Conservation (phyloP, 2,329 filamentous ascomycete genomes). For the Colletotrichum musicola region DNA sequence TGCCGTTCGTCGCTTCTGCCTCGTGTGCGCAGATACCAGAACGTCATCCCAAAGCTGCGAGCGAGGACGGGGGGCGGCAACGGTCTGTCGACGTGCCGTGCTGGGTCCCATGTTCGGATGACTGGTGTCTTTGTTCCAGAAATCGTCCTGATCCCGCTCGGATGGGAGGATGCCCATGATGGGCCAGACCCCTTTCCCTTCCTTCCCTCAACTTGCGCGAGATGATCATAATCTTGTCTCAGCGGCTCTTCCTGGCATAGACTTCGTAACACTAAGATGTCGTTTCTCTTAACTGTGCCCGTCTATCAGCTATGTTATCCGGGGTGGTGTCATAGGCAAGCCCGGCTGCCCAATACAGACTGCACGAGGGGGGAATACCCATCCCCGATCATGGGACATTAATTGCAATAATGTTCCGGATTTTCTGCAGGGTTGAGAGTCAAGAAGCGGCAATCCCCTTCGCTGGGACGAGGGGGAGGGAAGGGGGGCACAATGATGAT, state of each 20-base stretch:
- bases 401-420: constrained; percentile 40
- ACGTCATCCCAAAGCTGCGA: constrained; percentile 37
- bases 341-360: constrained; percentile 3
- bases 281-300: not conserved
- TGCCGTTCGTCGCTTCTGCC: constrained; percentile 39
- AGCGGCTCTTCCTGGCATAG: constrained; percentile 15
- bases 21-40: constrained; percentile 32
- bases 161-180: constrained; percentile 20
- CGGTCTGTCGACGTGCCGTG: constrained; percentile 33
- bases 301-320: constrained; percentile 6
- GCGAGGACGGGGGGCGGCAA: not conserved
- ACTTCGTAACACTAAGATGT: constrained; percentile 12
- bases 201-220: constrained; percentile 16
- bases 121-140: constrained; percentile 40
- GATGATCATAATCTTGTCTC: constrained; percentile 37
- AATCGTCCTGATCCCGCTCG: constrained; percentile 23
- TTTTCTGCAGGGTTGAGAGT: constrained; percentile 39
- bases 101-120: constrained; percentile 39
- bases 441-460: not conserved
- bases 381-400: constrained; percentile 31
- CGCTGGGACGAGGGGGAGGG: no score
- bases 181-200: constrained; percentile 26
- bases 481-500: constrained; percentile 5
- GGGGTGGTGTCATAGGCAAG: not conserved
- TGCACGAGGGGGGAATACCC: not conserved